These are phyloP conservation scores for Raffaelea albimanens DNA, from an alignment of 2,329 filamentous ascomycete species.

Conservation along the genomic window DNA sequence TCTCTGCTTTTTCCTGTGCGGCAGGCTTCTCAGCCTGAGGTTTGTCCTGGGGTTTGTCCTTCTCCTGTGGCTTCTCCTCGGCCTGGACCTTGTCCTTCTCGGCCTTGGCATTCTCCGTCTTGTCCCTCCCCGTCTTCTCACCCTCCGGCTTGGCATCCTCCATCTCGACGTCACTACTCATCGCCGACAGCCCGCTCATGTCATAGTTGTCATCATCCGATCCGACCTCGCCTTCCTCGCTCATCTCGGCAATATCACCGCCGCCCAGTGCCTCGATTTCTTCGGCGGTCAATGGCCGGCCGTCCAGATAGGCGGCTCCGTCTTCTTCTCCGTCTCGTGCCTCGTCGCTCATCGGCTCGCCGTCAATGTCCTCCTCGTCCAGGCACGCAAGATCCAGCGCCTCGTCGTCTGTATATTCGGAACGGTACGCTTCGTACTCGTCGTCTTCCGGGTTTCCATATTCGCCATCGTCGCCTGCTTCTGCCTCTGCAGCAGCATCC, in stretches of 20 bases:
- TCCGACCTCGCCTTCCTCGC: constrained; percentile 14
- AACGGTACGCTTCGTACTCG: constrained; percentile 11
- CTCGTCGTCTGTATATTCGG: constrained; percentile 18
- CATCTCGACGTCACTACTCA: constrained; percentile 12
- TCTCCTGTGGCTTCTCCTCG: too few relatives aligned
- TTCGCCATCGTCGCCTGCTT: constrained; percentile 9
- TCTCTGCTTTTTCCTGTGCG: constrained; percentile 5
- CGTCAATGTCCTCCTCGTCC: constrained; percentile 33
- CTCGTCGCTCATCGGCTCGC: constrained; percentile 32
- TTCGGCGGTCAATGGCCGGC: constrained; percentile 25
- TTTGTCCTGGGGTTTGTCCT: too few relatives aligned
- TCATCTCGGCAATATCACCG: constrained; percentile 8
- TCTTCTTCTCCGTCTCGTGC: constrained; percentile 9
- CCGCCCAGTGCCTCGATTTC: constrained; percentile 14
- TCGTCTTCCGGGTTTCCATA: constrained; percentile 10
- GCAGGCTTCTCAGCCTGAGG: background rate
- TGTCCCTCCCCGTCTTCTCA: background rate
- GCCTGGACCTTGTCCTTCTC: background rate
- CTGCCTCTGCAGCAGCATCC: constrained; percentile 27
- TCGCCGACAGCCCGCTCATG: constrained; percentile 3
- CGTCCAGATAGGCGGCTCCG: constrained; percentile 25
- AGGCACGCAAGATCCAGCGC: constrained; percentile 40
- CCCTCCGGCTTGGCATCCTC: background rate
- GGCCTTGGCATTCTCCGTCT: background rate
- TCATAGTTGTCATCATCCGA: constrained; percentile 10